Evolutionary conservation across 2,329 filamentous ascomycete genomes (phyloP), one percentile per base, ranked within the genome.

Genomic region (Septoria linicola): DNA sequence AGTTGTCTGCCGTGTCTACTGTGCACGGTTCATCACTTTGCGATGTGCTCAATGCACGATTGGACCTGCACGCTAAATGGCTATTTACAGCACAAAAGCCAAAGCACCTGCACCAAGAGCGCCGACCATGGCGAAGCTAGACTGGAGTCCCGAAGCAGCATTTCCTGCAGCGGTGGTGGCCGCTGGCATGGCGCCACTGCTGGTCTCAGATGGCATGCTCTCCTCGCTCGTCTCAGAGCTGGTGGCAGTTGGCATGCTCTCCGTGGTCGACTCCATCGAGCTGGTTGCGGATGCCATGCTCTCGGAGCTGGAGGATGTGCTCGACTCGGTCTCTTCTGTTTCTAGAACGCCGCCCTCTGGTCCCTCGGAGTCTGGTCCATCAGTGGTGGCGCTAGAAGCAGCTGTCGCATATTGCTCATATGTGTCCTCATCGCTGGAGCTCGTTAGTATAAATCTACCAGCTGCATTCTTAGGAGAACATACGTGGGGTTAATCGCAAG

Each of bases 401-500:
- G 21, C 25, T 10, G 44, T 11, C 13, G 23, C 10, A 17, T 48
- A 48, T 8, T 1, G 16, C 10, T 41, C 44, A 35, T 20, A 14
- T 3, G 44, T 48, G 13, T 48, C 31, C 11, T 48, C 35, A 2
- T 35, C 44, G 17, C 44, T 48, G 44, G 25, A 19, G 21, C 8
- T 17, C 6, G 8, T n/a, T 14, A 25, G 11, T 27, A 14, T 21
- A 7, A 17, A 5, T 23, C 6, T 31, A n/a, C n/a, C 16, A 13
- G 11, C 11, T 19, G 7, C 7, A 20, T 34, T 27, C 4, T 23
- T 25, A 5, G 11, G 3, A n/a, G n/a, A 25, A 17, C 42, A 34
- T 2, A 36, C 42, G 25, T 47, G 10, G 49, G 49, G 30, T 52
- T 52, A 42, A 52, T 34, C 25, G 21, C 49, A 21, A 52, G 39